Evolutionary conservation across 495 filamentous ascomycete genomes (phyloP), one percentile per base, ranked within the genome.

Genomic region (Podospora pseudoanserina): DNA sequence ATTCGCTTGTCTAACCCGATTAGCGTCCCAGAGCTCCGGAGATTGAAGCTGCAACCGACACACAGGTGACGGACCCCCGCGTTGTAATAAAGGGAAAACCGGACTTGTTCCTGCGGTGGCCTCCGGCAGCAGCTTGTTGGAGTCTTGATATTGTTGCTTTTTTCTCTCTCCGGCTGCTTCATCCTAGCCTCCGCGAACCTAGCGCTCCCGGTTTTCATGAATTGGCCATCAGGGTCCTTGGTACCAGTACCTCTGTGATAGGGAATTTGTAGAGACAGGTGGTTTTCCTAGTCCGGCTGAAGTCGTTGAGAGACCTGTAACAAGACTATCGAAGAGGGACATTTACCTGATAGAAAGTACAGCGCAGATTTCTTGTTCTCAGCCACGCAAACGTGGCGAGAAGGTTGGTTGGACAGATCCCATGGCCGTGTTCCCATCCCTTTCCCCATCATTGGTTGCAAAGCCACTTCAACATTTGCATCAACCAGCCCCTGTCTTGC

Each of bases 111-210:
- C 39, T 49, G 39, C 13, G 9, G 39, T 49, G 39, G 39, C 39
- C 39, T 49, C 39, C 39, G 2, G 2, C 5, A 11, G 39, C 39
- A 49, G 39, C 39, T 49, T 32, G 4, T 49, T 49, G 39, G 15
- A 49, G 39, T 49, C 13, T 49, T 49, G 39, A 49, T 49, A 49
- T 49, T 11, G 60, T 62, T 34, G 55, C 55, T 13, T 9, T 18
- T 54, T 54, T 16, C 26, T 56, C 6, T 55, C 58, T 61, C 67
- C 67, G 67, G 67, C 55, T 53, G 18, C 57, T 20, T 61, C 32
- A 60, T 57, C 63, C 67, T 57, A 61, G 63, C 63, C 59, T 62
- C 67, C 67, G 62, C 67, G 67, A 53, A 53, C 56, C 13, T 49
- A 49, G 55, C 55, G 23, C 23, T 55, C 60, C 60, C 27, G 60